These are phyloP conservation scores for Paraconiothyrium brasiliense DNA, from an alignment of 2,329 filamentous ascomycete genomes.

Conservation along the genomic window DNA sequence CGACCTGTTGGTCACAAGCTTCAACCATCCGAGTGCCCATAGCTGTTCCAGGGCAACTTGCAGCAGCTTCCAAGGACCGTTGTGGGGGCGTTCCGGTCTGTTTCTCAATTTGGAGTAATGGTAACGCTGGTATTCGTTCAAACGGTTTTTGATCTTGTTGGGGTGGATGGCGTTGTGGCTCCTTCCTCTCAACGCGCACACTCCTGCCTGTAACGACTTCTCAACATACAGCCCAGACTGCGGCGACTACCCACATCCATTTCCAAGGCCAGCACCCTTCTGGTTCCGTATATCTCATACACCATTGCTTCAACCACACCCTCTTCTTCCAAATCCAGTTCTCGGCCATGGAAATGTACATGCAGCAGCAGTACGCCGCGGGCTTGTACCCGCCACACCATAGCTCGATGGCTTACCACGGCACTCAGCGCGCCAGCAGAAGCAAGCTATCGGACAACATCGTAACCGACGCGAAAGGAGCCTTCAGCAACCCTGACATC, in stretches of 20 bases:
- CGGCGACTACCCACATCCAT: not conserved
- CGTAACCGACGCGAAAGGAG: not conserved
- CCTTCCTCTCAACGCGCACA: slow-evolving; percentile 4
- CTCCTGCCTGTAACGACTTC: not conserved
- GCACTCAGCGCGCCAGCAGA: not conserved
- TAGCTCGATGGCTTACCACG: not conserved
- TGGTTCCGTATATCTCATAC: not conserved
- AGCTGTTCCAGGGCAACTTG: not conserved
- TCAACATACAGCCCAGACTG: not conserved
- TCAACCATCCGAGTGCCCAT: not conserved
- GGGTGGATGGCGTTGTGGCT: slow-evolving; percentile 1
- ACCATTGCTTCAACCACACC: not conserved
- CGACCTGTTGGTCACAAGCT: not conserved
- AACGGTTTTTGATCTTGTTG: slow-evolving; percentile 2
- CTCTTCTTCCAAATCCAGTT: not conserved
- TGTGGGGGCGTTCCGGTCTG: slow-evolving; percentile 1
- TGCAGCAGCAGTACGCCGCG: not conserved
- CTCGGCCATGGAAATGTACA: slow-evolving; percentile 5
- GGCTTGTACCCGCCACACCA: not conserved
- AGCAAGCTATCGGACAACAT: slow-evolving; percentile 8
- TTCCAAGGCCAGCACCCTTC: not conserved
- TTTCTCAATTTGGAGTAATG: slow-evolving; percentile 6
- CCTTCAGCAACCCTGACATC: slow-evolving; percentile 61
- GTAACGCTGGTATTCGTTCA: slow-evolving; percentile 4
- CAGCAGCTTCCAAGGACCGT: not conserved